Evolutionary conservation across 1,284 basidiomycete genomes (phyloP), one percentile per base, ranked within the genome.

Genomic region (Marasmius sp.): DNA sequence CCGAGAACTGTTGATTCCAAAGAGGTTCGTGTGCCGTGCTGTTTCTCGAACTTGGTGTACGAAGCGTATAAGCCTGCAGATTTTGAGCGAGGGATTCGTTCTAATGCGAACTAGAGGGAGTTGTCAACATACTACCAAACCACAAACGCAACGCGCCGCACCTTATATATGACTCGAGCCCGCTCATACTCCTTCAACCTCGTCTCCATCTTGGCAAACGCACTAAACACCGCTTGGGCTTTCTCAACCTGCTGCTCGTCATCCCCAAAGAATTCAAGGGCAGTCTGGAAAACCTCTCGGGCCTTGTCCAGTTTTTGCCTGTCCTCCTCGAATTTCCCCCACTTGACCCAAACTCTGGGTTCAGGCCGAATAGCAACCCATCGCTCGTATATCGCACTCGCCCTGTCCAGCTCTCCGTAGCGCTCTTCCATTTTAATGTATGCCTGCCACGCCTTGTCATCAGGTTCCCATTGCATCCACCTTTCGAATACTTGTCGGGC

Each of bases 381-480:
- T 14, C 97, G 84, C 74, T 98, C 97, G 76, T 97, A 98, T 52
- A 99, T 91, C 22, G 88, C 83, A 67, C 94, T 97, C 1, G 95
- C 97, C 11, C 95, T 84, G 69, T 98, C 97, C 43, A 89, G 77
- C 77, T 99, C 97, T 66, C 90, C 82, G 74, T 99, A 99, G 53
- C 97, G 85, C 71, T 93, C 88, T 79, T 99, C 97, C 74, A 99
- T 81, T 80, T 98, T 97, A 82, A 99, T 94, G 76, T 97, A 99
- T 11, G 94, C 94, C 72, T 95, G 92, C 97, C 97, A 99, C 6
- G 97, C 95, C 80, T 98, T 98, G 85, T 99, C 97, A 71, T 98
- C 95, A 0, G 97, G 97, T 74, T 99, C 95, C 97, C 97, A 99
- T 66, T 92, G 85, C 95, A 99, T 97, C 97, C 97, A 99, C 53